Evolutionary conservation across 306 rosid genomes (phyloP).

Genomic region (Begonia peltatifolia): DNA sequence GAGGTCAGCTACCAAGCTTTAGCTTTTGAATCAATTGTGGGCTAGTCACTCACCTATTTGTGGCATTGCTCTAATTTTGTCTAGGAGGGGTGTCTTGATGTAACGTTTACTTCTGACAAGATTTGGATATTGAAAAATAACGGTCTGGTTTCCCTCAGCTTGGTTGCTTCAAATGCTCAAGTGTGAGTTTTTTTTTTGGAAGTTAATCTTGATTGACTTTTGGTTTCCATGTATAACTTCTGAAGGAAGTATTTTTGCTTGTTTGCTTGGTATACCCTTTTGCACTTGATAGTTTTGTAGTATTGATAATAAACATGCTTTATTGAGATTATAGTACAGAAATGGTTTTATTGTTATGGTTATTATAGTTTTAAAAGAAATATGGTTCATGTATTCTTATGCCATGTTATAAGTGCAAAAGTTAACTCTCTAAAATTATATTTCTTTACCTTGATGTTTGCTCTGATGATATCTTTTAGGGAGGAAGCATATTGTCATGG

Average conservation of each 20-base stretch:
- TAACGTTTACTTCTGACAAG: conserved; percentile 52
- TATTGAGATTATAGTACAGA: too few relatives aligned
- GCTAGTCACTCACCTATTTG: conserved; percentile 8
- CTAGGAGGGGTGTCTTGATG: conserved; percentile 79
- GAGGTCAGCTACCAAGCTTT: conserved; percentile 32
- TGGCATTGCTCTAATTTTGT: conserved; percentile 21
- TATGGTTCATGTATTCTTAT: too few relatives aligned
- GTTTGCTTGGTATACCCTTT: too few relatives aligned
- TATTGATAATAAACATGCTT: too few relatives aligned
- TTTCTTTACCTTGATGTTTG: not conserved
- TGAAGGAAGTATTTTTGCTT: too few relatives aligned
- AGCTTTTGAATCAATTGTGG: conserved; percentile 5
- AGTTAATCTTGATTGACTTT: too few relatives aligned
- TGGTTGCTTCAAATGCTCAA: conserved; percentile 21
- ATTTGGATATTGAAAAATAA: conserved; percentile 79
- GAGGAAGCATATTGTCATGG: conserved; percentile 45
- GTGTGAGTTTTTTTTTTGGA: conserved; percentile 24
- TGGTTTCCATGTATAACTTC: too few relatives aligned
- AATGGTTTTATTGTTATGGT: too few relatives aligned
- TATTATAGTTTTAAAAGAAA: too few relatives aligned
- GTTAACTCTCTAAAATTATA: too few relatives aligned
- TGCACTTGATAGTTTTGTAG: too few relatives aligned
- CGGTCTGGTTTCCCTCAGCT: conserved; percentile 40
- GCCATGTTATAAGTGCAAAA: too few relatives aligned
- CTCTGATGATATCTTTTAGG: conserved; percentile 29